Percentiles rank a stretch among this genome's conserved stretches.
These are phyloP conservation scores for Ganoderma leucocontextum DNA, from an alignment of 1,284 basidiomycete genomes.

Conservation along the genomic window DNA sequence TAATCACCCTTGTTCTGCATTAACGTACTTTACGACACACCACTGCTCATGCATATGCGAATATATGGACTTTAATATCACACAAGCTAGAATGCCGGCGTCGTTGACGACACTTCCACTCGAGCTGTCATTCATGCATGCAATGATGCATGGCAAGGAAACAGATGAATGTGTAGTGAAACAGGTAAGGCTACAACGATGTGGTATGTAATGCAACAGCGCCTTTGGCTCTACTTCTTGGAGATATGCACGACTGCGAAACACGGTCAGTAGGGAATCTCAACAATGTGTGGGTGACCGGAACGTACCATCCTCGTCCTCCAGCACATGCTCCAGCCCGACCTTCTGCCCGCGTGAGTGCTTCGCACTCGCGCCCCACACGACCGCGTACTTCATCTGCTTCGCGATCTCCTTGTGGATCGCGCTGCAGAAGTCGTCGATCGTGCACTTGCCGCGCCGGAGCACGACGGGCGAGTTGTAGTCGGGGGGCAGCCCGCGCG, in stretches of 20 bases:
- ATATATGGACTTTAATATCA: background rate
- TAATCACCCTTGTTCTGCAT: background rate
- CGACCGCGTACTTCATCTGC: slow-evolving; percentile 92
- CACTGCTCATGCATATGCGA: background rate
- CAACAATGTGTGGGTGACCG: slow-evolving; percentile 15
- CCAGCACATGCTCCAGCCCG: slow-evolving; percentile 87
- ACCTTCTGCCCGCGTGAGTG: slow-evolving; percentile 97
- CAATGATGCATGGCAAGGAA: background rate
- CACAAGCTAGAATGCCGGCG: background rate
- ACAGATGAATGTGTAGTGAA: slow-evolving; percentile 11
- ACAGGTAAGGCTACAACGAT: slow-evolving; percentile 32
- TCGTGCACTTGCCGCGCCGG: slow-evolving; percentile 72
- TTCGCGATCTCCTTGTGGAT: slow-evolving; percentile 95
- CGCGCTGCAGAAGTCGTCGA: slow-evolving; percentile 93
- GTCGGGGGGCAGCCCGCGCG: slow-evolving; percentile 90
- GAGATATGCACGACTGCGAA: slow-evolving; percentile 79
- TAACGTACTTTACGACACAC: background rate
- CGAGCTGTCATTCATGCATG: background rate
- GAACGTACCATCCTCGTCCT: slow-evolving; percentile 86
- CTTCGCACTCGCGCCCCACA: slow-evolving; percentile 96
- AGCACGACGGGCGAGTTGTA: slow-evolving; percentile 87
- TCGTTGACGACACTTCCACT: background rate
- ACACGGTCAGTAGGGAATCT: slow-evolving; percentile 33
- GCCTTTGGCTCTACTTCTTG: slow-evolving; percentile 65
- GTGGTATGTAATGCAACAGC: slow-evolving; percentile 18